Evolutionary conservation across 148 eudicot genomes (phyloP).

Genomic region (Spergularia marina): DNA sequence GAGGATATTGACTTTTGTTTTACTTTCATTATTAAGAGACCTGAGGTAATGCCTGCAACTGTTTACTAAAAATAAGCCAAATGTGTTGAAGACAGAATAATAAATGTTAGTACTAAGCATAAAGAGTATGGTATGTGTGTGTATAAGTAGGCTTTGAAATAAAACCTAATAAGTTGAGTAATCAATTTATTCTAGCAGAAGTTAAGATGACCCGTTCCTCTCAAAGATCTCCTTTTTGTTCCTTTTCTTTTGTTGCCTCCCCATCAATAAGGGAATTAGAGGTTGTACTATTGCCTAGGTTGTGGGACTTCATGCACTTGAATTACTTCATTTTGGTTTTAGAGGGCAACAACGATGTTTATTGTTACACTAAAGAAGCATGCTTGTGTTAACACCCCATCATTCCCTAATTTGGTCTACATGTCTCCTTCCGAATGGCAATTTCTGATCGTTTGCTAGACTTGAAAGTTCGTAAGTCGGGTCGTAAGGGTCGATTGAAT

Average conservation of each 20-base stretch:
- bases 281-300: constrained; percentile 1
- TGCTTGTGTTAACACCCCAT: constrained; percentile 1
- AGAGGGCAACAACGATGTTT: constrained; percentile 18
- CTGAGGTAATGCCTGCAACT: constrained; percentile 21
- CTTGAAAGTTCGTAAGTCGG: too few species aligned
- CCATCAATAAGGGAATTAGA: constrained; percentile 12
- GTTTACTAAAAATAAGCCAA: constrained; percentile 27
- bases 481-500: too few species aligned
- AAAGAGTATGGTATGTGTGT: not conserved
- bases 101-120: constrained; percentile 15
- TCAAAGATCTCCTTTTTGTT: constrained; percentile 30
- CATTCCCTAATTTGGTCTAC: not conserved
- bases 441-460: too few species aligned
- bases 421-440: too few species aligned
- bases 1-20: not conserved
- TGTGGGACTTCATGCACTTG: not conserved
- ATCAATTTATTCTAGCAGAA: constrained; percentile 9
- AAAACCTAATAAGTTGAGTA: constrained; percentile 2
- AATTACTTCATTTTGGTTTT: constrained; percentile 8
- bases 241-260: constrained; percentile 8
- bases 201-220: constrained; percentile 15
- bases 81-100: constrained; percentile 20
- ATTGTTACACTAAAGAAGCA: not conserved
- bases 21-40: constrained; percentile 20
- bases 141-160: constrained; percentile 8